phyloP scores from a whole-genome alignment of 257 asterid genomes.

The Nicotiana paniculata region DNA sequence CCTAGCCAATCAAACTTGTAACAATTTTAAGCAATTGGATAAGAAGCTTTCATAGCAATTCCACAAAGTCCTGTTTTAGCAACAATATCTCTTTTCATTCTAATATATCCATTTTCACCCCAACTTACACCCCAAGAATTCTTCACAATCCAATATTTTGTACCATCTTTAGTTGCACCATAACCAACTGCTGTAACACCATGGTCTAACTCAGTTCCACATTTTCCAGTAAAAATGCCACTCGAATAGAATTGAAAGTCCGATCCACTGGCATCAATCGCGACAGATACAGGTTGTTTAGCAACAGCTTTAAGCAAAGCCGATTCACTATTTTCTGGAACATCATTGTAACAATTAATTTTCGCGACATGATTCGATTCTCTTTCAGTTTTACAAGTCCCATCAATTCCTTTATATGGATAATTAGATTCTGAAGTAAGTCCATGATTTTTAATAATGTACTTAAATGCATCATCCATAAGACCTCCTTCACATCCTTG shows the following conservation, averaged over 20 bases:
- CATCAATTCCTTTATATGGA: slow-evolving; percentile 24
- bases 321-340: slow-evolving; percentile 28
- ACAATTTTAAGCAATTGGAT: neutral
- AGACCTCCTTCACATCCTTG: slow-evolving; percentile 25
- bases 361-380: slow-evolving; percentile 10
- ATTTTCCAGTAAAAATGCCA: slow-evolving; percentile 31
- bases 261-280: neutral
- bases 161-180: slow-evolving; percentile 14
- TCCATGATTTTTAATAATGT: slow-evolving; percentile 25
- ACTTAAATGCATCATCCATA: slow-evolving; percentile 17
- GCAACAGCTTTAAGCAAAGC: slow-evolving; percentile 28
- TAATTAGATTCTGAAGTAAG: slow-evolving; percentile 30
- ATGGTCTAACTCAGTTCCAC: slow-evolving; percentile 35
- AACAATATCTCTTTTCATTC: slow-evolving; percentile 23
- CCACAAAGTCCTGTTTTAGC: slow-evolving; percentile 1
- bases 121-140: slow-evolving; percentile 9
- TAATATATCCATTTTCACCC: neutral
- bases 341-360: slow-evolving; percentile 1
- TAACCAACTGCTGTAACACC: slow-evolving; percentile 38
- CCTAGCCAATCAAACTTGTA: neutral
- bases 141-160: slow-evolving; percentile 33
- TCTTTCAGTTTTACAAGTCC: slow-evolving; percentile 23
- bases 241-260: slow-evolving; percentile 11
- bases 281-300: neutral
- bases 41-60: neutral